Base-by-base conservation (phyloP, 192 early-diverging fungal genomes). In the Tieghemiomyces parasiticus region DNA sequence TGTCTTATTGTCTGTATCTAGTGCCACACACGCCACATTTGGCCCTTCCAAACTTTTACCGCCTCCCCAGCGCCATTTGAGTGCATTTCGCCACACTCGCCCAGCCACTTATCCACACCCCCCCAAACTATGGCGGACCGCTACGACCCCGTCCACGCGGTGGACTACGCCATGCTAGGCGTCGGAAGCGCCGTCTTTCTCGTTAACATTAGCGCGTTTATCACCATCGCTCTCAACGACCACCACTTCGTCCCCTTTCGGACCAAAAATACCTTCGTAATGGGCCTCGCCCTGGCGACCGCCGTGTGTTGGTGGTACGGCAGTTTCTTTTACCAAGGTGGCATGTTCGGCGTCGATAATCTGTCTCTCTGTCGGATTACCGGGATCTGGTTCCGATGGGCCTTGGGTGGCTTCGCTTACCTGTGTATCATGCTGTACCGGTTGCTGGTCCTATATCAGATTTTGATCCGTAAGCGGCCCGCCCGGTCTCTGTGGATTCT, bases 391-490 rank as follows among this genome's bases (percentile, higher is more conserved):
- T n/a, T 48, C 4, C 47, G 47, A n/a, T 48, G 47, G 47, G 47
- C 47, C 47, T n/a, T 48, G 22, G 47, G 47, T 48, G 47, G 47
- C 47, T 48, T 48, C 4, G 47, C 47, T 48, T 22, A 13, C 20
- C 47, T 48, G 4, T 9, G 13, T n/a, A 48, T 48, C 22, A 6
- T 48, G 22, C 47, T 22, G 4, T 48, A 22, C 24, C 47, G 47
- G 13, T n/a, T 22, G 9, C 47, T 48, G 9, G n/a, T 48, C 9
- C 22, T n/a, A 13, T 48, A 48, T 25, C 47, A 48, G 24, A 48
- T 48, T 25, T 48, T 48, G 4, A 48, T 48, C n/a, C 24, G 47
- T n/a, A 48, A 48, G 47, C 47, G 47, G 22, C 47, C 47, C 20
- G 20, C 47, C 4, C 20, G 47, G 4, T 4, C 4, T 25, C 4